Conservation (phyloP, 164 flowering plant genomes). For the Kalanchoe fedtschenkoi region DNA sequence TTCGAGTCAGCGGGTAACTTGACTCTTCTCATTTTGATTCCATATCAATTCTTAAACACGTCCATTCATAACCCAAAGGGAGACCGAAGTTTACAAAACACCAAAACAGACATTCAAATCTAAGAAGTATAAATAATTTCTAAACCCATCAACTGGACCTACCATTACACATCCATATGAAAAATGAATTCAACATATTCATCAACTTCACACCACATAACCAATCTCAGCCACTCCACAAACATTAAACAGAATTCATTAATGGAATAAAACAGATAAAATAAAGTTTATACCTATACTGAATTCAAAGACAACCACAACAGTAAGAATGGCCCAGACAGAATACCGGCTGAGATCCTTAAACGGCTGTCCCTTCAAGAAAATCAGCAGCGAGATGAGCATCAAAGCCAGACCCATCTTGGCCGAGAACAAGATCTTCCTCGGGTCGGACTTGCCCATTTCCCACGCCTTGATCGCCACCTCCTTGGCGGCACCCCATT, state of each 20-base stretch:
- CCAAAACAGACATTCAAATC: too few relatives aligned
- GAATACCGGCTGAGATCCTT: slow-evolving; percentile 39
- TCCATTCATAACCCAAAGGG: too few relatives aligned
- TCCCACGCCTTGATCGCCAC: slow-evolving; percentile 25
- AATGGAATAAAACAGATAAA: background rate
- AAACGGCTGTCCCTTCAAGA: slow-evolving; percentile 46
- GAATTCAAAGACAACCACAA: slow-evolving; percentile 85
- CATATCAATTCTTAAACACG: too few relatives aligned
- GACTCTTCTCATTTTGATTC: too few relatives aligned
- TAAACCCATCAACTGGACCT: too few relatives aligned
- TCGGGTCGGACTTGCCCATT: slow-evolving; percentile 61
- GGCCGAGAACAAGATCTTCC: slow-evolving; percentile 60
- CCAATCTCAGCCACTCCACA: background rate
- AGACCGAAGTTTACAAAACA: too few relatives aligned
- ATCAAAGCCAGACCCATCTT: slow-evolving; percentile 70
- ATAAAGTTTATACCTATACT: slow-evolving; percentile 48
- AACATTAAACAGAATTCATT: background rate
- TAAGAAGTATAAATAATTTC: too few relatives aligned
- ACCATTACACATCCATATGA: too few relatives aligned
- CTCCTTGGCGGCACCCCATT: slow-evolving; percentile 12
- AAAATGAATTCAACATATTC: too few relatives aligned
- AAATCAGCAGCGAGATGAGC: slow-evolving; percentile 56
- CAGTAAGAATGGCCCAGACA: slow-evolving; percentile 87
- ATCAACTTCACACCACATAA: too few relatives aligned
- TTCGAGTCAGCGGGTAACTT: too few relatives aligned